These are phyloP conservation scores for Ceratocystis variospora DNA, from an alignment of 2,329 filamentous ascomycete species.

Conservation along the genomic window DNA sequence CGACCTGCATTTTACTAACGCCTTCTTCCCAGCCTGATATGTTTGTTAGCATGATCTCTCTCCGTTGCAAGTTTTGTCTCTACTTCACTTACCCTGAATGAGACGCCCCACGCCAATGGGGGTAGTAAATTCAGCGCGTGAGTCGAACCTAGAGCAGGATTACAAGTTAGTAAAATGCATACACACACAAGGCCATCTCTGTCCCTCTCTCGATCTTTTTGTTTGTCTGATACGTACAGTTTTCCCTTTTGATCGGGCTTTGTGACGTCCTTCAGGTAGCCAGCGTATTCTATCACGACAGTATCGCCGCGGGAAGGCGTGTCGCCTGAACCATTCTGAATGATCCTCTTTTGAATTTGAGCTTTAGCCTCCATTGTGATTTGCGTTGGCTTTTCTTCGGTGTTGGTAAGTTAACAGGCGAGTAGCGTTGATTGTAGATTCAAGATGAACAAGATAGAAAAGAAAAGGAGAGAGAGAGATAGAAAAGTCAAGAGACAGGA, in stretches of 20 bases:
- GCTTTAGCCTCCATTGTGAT: slow-evolving; percentile 52
- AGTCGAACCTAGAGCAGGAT: slow-evolving; percentile 51
- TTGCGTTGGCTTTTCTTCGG: background rate
- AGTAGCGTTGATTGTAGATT: background rate
- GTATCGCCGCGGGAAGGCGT: slow-evolving; percentile 52
- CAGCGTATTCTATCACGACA: slow-evolving; percentile 83
- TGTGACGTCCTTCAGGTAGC: slow-evolving; percentile 59
- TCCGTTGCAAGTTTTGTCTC: background rate
- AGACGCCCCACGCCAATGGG: slow-evolving; percentile 71
- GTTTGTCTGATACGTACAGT: slow-evolving; percentile 44
- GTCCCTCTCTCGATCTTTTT: background rate
- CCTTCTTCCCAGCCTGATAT: slow-evolving; percentile 67
- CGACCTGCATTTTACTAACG: slow-evolving; percentile 71
- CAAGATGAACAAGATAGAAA: background rate
- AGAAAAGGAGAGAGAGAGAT: slow-evolving; percentile 7
- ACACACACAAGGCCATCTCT: background rate
- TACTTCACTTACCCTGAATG: slow-evolving; percentile 56
- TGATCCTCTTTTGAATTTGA: slow-evolving; percentile 39
- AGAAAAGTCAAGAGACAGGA: background rate
- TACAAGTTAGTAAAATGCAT: too few relatives aligned
- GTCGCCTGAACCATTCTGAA: slow-evolving; percentile 47
- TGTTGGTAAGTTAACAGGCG: slow-evolving; percentile 8
- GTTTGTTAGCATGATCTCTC: background rate
- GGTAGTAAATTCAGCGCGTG: slow-evolving; percentile 61
- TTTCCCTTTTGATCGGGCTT: slow-evolving; percentile 52